Conservation (phyloP, 2,329 filamentous ascomycete species). For the Pochonia chlamydosporia region DNA sequence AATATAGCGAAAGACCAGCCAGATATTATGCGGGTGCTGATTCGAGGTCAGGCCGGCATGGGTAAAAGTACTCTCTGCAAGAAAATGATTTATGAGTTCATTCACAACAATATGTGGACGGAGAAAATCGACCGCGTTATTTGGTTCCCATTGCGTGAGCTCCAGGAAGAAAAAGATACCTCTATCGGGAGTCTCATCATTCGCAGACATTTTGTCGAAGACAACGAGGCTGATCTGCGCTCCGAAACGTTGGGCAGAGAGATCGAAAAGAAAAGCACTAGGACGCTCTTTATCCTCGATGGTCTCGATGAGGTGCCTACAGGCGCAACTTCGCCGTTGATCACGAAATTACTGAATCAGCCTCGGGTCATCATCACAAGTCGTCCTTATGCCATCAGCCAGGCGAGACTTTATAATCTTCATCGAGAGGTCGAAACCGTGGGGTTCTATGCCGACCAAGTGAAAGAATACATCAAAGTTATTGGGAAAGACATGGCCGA, state of each 20-base stretch:
- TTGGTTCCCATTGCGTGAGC: conserved; percentile 32
- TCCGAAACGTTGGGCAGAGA: too few relatives aligned
- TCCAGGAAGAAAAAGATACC: conserved; percentile 21
- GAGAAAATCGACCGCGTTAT: conserved; percentile 28
- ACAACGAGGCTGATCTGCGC: conserved; percentile 1
- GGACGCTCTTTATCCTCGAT: conserved; percentile 34
- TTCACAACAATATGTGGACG: conserved; percentile 1
- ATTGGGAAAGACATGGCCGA: conserved; percentile 4
- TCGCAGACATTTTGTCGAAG: conserved; percentile 14
- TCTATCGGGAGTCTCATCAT: conserved; percentile 18
- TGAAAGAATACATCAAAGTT: conserved; percentile 23
- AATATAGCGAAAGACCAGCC: too few relatives aligned
- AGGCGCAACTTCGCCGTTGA: conserved; percentile 14
- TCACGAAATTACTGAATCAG: conserved; percentile 24
- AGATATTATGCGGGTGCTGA: conserved; percentile 31
- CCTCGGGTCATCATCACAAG: conserved; percentile 34
- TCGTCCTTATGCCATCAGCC: conserved; percentile 22
- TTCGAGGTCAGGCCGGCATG: conserved; percentile 30
- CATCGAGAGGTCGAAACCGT: conserved; percentile 34
- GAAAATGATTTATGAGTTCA: conserved; percentile 32
- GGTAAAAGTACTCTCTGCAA: conserved; percentile 37
- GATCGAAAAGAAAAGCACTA: too few relatives aligned
- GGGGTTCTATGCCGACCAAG: conserved; percentile 31
- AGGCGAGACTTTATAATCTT: conserved; percentile 9
- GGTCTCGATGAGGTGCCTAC: conserved; percentile 35